phyloP scores from a whole-genome alignment of 1,284 basidiomycete species.

The Trametes hirsuta region DNA sequence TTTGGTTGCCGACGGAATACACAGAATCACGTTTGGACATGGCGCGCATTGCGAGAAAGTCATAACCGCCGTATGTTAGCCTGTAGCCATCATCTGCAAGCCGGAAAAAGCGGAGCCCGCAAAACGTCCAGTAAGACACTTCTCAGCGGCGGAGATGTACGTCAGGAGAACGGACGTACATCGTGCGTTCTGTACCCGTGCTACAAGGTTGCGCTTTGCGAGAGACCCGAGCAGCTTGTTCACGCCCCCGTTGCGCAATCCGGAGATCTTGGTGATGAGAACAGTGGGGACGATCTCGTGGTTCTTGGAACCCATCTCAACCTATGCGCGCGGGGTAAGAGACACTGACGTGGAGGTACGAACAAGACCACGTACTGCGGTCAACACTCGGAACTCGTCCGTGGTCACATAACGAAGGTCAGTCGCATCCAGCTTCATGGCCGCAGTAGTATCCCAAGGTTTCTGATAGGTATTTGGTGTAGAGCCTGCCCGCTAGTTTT shows the following conservation, averaged over 20 bases:
- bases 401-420: slow-evolving; percentile 92
- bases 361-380: slow-evolving; percentile 66
- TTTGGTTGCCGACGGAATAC: slow-evolving; percentile 93
- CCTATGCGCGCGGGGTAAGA: slow-evolving; percentile 47
- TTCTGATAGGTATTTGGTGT: neutral
- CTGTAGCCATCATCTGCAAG: slow-evolving; percentile 92
- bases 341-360: rapidly evolving
- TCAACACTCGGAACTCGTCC: slow-evolving; percentile 94
- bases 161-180: slow-evolving; percentile 64
- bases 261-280: slow-evolving; percentile 91
- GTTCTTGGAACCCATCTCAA: slow-evolving; percentile 98
- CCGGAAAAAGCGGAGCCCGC: neutral
- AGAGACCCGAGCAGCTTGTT: slow-evolving; percentile 92
- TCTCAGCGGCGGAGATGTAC: neutral
- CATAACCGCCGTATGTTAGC: slow-evolving; percentile 96
- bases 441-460: slow-evolving; percentile 3
- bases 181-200: slow-evolving; percentile 88
- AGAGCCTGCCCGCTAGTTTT: too few relatives aligned
- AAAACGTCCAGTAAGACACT: neutral
- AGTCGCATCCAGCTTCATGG: slow-evolving; percentile 93
- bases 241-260: slow-evolving; percentile 88
- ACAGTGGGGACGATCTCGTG: slow-evolving; percentile 93
- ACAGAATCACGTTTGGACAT: slow-evolving; percentile 89
- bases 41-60: slow-evolving; percentile 93
- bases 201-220: slow-evolving; percentile 90